These are phyloP conservation scores for Hypoxylon intermedium DNA, from an alignment of 495 filamentous ascomycete species.

Conservation along the genomic window DNA sequence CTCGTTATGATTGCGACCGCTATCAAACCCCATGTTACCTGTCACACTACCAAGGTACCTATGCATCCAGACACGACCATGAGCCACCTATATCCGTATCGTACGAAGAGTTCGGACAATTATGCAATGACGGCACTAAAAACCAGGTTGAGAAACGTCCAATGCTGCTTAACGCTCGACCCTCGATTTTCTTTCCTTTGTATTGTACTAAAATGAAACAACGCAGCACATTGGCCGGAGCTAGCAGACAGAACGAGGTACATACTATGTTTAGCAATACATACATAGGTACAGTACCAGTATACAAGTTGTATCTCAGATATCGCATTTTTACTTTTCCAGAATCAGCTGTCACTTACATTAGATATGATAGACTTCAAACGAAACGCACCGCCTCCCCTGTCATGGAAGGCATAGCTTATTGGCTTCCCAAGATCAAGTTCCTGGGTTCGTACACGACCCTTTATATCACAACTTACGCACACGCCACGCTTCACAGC, in stretches of 20 bases:
- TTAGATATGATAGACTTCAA: slow-evolving; percentile 15
- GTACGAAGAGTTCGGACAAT: neutral
- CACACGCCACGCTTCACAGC: neutral
- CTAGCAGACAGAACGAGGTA: neutral
- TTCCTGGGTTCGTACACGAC: neutral
- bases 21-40: neutral
- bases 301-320: slow-evolving; percentile 19
- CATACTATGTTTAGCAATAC: neutral
- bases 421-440: neutral
- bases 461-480: neutral
- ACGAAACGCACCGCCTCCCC: slow-evolving; percentile 7
- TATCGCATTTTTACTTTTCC: slow-evolving; percentile 23
- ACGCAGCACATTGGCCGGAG: slow-evolving; percentile 7
- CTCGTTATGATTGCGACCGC: neutral
- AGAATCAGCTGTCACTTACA: slow-evolving; percentile 1
- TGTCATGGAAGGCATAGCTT: neutral
- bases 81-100: too few species aligned
- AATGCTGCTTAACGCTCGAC: slow-evolving; percentile 8
- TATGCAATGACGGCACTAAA: slow-evolving; percentile 2
- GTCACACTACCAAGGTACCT: too few species aligned
- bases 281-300: neutral
- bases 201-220: slow-evolving; percentile 22
- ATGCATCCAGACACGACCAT: too few species aligned
- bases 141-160: neutral
- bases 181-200: neutral